A percentile compares a stretch with the other conserved stretches of the same genome.
phyloP scores from a whole-genome alignment of 345 rosid genomes.

The Dipteronia sinensis region DNA sequence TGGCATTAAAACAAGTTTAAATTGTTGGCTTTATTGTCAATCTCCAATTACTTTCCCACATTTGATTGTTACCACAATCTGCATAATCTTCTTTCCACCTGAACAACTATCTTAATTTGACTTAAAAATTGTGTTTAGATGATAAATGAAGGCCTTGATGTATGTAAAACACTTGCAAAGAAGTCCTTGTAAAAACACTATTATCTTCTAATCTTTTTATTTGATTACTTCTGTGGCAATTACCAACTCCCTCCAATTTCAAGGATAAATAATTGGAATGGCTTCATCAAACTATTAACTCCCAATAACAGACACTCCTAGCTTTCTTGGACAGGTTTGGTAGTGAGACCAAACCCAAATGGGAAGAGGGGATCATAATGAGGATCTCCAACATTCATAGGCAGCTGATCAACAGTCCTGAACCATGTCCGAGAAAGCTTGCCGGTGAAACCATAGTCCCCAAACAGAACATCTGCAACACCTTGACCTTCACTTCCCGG shows the following conservation, averaged over 20 bases:
- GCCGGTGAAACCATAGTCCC: conserved; percentile 54
- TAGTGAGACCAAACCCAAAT: conserved; percentile 59
- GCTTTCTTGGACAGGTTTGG: conserved; percentile 23
- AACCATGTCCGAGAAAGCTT: conserved; percentile 69
- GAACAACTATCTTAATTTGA: too few relatives aligned
- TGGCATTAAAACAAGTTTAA: too few relatives aligned
- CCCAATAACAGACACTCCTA: neutral
- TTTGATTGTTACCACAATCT: neutral
- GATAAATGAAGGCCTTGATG: neutral
- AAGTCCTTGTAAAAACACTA: neutral
- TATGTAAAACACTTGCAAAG: neutral
- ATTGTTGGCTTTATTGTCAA: neutral
- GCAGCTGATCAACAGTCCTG: conserved; percentile 66
- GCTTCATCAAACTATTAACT: neutral
- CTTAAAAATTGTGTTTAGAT: too few relatives aligned
- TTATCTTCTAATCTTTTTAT: neutral
- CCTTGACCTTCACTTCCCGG: conserved; percentile 64
- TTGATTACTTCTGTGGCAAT: too few relatives aligned
- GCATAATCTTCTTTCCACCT: too few relatives aligned
- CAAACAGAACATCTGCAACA: conserved; percentile 48
- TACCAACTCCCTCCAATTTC: too few relatives aligned
- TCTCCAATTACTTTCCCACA: too few relatives aligned
- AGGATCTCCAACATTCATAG: conserved; percentile 63
- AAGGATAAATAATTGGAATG: neutral
- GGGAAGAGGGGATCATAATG: conserved; percentile 65